Percentiles rank a stretch among this genome's conserved stretches.
Evolutionary conservation across 2,329 filamentous ascomycete species (phyloP).

Genomic region (Xylaria sp.): DNA sequence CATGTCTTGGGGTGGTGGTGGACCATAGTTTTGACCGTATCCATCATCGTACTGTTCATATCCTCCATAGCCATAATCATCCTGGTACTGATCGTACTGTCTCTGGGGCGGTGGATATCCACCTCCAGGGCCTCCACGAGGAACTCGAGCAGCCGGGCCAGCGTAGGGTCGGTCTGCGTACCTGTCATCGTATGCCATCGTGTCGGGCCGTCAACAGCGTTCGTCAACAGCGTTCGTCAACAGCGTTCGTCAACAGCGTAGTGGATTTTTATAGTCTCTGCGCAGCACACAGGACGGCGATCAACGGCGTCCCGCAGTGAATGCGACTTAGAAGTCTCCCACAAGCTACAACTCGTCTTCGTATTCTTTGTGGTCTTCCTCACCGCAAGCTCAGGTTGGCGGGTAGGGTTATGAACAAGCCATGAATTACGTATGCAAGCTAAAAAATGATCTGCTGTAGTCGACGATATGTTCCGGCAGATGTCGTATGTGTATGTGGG

Average conservation of each 20-base stretch:
- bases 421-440: conserved; percentile 24
- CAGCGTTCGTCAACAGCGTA: neutral
- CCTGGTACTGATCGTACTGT: conserved; percentile 60
- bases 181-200: conserved; percentile 64
- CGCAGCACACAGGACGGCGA: conserved; percentile 25
- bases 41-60: conserved; percentile 57
- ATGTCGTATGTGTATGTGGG: neutral
- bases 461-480: conserved; percentile 1
- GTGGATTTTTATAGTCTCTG: neutral
- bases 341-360: conserved; percentile 13
- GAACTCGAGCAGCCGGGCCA: conserved; percentile 57
- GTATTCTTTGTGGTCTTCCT: conserved; percentile 28
- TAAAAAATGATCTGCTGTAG: conserved; percentile 1
- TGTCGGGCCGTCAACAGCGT: conserved; percentile 3
- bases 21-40: conserved; percentile 56
- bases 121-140: conserved; percentile 46
- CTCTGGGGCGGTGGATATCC: conserved; percentile 43
- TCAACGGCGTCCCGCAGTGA: conserved; percentile 15
- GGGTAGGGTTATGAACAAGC: conserved; percentile 24
- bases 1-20: conserved; percentile 56
- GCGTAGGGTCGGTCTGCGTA: conserved; percentile 62
- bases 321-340: neutral
- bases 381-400: conserved; percentile 13
- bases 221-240: neutral
- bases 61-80: conserved; percentile 58